A percentile compares a stretch with the other conserved stretches of the same genome.
These are phyloP conservation scores for Boletus subparvulus DNA, from an alignment of 768 basidiomycete genomes.

Conservation along the genomic window DNA sequence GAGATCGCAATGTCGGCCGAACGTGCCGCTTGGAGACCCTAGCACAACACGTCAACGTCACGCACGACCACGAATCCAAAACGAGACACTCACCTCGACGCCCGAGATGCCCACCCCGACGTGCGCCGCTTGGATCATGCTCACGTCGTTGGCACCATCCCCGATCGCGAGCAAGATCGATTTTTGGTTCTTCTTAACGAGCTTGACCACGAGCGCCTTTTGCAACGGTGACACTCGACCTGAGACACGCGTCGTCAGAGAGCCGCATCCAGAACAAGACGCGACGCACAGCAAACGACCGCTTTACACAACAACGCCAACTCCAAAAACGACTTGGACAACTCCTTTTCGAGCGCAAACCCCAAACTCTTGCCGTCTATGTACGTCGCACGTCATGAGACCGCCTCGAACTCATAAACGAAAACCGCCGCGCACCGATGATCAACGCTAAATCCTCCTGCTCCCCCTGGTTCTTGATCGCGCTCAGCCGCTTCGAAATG, in stretches of 20 bases:
- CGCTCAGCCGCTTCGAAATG: constrained; percentile 81
- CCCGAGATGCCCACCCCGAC: constrained; percentile 98
- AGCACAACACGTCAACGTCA: too few relatives aligned
- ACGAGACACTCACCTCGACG: constrained; percentile 65
- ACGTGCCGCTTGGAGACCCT: constrained; percentile 95
- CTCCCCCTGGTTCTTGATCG: constrained; percentile 96
- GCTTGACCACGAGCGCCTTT: constrained; percentile 95
- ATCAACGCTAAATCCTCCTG: constrained; percentile 92
- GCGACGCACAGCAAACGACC: constrained; percentile 84
- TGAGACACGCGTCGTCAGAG: neutral
- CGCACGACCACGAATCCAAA: neutral
- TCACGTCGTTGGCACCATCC: constrained; percentile 97
- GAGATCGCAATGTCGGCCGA: constrained; percentile 98
- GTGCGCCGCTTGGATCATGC: constrained; percentile 99
- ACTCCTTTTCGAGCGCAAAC: constrained; percentile 90
- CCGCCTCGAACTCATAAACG: neutral
- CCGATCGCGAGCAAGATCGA: constrained; percentile 95
- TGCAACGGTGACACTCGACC: constrained; percentile 97
- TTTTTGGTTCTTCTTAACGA: constrained; percentile 97
- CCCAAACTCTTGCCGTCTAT: constrained; percentile 92
- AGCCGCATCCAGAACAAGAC: too few relatives aligned
- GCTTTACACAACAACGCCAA: constrained; percentile 98
- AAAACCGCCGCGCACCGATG: constrained; percentile 62
- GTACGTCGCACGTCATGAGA: neutral
- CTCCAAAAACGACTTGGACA: constrained; percentile 89